These are phyloP conservation scores for Coix lacrymajobi DNA, from an alignment of 176 grass and related monocot genomes.

Conservation along the genomic window DNA sequence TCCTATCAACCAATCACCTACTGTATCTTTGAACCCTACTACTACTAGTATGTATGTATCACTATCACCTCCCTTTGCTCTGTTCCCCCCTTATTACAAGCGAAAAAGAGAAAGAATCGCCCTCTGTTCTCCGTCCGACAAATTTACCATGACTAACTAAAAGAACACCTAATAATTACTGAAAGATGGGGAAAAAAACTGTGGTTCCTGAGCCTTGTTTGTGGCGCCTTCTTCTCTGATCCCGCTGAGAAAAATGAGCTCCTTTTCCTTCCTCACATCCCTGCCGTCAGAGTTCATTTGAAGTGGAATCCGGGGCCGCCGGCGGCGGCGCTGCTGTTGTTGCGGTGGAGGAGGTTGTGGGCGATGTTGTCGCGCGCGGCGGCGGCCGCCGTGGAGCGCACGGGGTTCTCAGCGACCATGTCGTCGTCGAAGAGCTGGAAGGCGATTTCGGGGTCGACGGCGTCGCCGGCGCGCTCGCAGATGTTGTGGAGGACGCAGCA, in stretches of 20 bases:
- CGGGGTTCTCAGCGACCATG: conserved; percentile 49
- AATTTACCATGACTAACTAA: neutral
- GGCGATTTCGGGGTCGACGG: conserved; percentile 28
- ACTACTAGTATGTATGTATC: neutral
- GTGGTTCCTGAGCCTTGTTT: neutral
- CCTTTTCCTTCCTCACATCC: neutral
- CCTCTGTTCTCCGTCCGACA: conserved; percentile 22
- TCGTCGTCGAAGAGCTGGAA: conserved; percentile 59
- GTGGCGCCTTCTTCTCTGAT: neutral
- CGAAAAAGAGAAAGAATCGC: neutral
- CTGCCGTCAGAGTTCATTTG: neutral
- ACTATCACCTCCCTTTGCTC: neutral
- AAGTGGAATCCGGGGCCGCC: conserved; percentile 18
- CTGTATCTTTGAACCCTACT: conserved; percentile 14
- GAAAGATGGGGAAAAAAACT: neutral
- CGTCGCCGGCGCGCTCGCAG: conserved; percentile 63
- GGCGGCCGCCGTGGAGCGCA: conserved; percentile 42
- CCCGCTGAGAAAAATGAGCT: neutral
- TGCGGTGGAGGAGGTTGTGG: conserved; percentile 64
- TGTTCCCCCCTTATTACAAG: conserved; percentile 3
- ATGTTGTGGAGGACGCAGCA: conserved; percentile 95
- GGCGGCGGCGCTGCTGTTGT: neutral
- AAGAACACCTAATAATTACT: neutral
- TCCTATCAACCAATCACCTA: conserved; percentile 18
- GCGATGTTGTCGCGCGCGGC: conserved; percentile 54